These are phyloP conservation scores for Saturnispora gosingensis DNA, from an alignment of 805 yeast species.

Conservation along the genomic window DNA sequence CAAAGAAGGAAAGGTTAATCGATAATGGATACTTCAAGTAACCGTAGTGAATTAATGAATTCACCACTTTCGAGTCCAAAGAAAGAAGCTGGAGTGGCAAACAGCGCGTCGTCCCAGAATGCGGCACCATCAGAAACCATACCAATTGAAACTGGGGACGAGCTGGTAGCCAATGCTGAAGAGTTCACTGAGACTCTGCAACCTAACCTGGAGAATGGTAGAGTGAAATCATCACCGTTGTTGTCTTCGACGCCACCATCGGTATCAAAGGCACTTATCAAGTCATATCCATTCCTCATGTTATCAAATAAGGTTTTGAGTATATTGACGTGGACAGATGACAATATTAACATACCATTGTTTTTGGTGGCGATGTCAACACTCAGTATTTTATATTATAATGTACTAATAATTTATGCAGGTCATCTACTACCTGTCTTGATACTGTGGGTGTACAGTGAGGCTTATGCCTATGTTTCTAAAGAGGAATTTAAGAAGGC, in stretches of 20 bases:
- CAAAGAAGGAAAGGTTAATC: neutral
- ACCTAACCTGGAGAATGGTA: constrained; percentile 2
- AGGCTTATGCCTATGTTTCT: constrained; percentile 47
- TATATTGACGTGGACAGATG: constrained; percentile 84
- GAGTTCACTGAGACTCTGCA: neutral
- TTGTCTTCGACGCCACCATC: constrained; percentile 85
- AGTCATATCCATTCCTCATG: constrained; percentile 77
- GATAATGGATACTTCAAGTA: neutral
- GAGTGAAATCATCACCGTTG: constrained; percentile 64
- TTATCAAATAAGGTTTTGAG: constrained; percentile 62
- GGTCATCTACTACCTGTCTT: constrained; percentile 72
- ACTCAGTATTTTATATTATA: constrained; percentile 65
- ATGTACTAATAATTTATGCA: constrained; percentile 62
- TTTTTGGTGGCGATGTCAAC: constrained; percentile 40
- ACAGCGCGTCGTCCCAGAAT: neutral
- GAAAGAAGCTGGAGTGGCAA: neutral
- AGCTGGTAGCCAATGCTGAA: neutral
- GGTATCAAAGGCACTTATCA: constrained; percentile 72
- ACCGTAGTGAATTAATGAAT: neutral
- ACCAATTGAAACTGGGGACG: neutral
- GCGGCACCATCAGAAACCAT: neutral
- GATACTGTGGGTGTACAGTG: constrained; percentile 48
- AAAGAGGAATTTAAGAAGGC: constrained; percentile 58
- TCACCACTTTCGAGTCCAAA: neutral
- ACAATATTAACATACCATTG: constrained; percentile 60